A percentile compares a stretch with the other conserved stretches of the same genome.
Conservation (phyloP, 306 rosid genomes). For the Casuarina cunninghamiana region DNA sequence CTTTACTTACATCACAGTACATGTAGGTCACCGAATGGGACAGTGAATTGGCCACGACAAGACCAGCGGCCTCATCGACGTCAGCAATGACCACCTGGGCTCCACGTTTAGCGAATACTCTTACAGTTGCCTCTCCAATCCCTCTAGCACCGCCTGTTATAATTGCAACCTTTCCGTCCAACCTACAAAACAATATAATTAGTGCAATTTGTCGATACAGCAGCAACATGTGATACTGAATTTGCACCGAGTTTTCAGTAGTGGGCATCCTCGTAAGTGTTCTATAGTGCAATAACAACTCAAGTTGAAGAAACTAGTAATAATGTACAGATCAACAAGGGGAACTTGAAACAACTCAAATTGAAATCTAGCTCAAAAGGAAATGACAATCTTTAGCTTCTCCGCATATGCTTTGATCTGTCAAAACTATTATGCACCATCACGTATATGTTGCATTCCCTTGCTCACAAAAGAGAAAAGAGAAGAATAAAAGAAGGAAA, state of each 20-base stretch:
- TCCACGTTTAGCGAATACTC: constrained; percentile 68
- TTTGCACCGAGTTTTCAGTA: no score
- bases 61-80: constrained; percentile 56
- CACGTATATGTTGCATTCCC: neutral
- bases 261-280: no score
- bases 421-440: neutral
- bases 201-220: no score
- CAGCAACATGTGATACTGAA: no score
- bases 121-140: constrained; percentile 77
- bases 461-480: neutral
- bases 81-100: constrained; percentile 82
- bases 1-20: constrained; percentile 71
- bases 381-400: neutral
- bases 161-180: constrained; percentile 84
- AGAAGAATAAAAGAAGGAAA: neutral
- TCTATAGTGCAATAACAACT: neutral
- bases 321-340: neutral
- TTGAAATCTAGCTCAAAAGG: neutral
- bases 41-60: constrained; percentile 48
- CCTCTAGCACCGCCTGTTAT: constrained; percentile 87
- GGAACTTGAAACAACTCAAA: no score
- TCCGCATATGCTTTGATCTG: neutral
- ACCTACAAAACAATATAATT: constrained; percentile 30
- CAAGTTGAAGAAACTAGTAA: neutral
- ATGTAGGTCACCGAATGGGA: constrained; percentile 51